These are phyloP conservation scores for Floccularia luteovirens DNA, from an alignment of 768 basidiomycete genomes.

Conservation along the genomic window DNA sequence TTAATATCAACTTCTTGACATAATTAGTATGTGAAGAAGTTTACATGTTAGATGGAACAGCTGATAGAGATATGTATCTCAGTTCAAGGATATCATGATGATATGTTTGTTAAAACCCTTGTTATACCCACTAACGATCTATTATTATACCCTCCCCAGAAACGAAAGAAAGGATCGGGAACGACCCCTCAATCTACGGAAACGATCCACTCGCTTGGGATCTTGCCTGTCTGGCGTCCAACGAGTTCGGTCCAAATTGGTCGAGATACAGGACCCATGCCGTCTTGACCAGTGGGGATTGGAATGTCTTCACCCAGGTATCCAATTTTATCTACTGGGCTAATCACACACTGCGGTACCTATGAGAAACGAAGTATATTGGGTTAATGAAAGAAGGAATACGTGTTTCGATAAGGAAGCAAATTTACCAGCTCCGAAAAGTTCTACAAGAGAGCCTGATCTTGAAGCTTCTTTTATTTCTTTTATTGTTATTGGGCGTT, in stretches of 20 bases:
- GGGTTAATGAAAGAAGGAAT: not conserved
- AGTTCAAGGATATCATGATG: no score
- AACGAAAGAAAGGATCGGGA: no score
- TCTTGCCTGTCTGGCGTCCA: conserved; percentile 73
- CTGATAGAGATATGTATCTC: no score
- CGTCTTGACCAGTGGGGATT: conserved; percentile 60
- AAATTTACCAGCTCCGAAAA: conserved; percentile 69
- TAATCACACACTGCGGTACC: conserved; percentile 79
- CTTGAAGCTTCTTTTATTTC: conserved; percentile 56
- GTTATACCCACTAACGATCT: no score
- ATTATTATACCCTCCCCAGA: no score
- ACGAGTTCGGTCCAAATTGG: conserved; percentile 67
- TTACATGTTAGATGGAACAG: no score
- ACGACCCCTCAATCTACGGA: conserved; percentile 18
- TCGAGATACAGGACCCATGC: conserved; percentile 75
- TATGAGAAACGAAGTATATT: conserved; percentile 19
- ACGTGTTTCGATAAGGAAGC: not conserved
- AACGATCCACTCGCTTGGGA: conserved; percentile 78
- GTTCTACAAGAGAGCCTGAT: conserved; percentile 66
- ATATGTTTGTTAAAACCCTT: no score
- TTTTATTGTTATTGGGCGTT: conserved; percentile 69
- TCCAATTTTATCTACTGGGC: conserved; percentile 65
- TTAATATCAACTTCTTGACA: no score
- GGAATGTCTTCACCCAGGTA: conserved; percentile 56
- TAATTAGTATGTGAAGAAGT: no score